Conservation (phyloP, 495 filamentous ascomycete genomes). For the Astrothelium macrocarpum region DNA sequence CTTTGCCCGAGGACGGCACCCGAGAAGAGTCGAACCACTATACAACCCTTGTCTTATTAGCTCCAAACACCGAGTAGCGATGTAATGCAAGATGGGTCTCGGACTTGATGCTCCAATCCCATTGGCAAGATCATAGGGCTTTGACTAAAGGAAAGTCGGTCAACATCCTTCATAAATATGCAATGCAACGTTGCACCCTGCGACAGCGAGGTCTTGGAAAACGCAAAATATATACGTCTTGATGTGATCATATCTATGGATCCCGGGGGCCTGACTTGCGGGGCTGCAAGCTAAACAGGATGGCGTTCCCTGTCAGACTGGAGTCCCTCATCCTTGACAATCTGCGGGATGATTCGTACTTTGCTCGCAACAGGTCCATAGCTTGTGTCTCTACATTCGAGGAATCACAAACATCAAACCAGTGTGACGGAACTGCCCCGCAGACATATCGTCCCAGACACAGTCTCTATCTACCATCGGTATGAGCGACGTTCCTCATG, state of each 20-base stretch:
- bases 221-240: neutral
- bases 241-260: conserved; percentile 1
- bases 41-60: neutral
- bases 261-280: neutral
- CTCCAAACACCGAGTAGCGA: neutral
- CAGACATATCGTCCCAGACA: neutral
- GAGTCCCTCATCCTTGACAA: neutral
- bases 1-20: neutral
- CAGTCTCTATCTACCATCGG: neutral
- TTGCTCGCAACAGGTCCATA: neutral
- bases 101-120: neutral
- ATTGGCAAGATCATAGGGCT: neutral
- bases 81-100: neutral
- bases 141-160: neutral
- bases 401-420: neutral
- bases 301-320: neutral
- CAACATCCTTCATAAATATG: conserved; percentile 1
- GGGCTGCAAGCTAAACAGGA: conserved; percentile 6
- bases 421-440: neutral
- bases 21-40: neutral
- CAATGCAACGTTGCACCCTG: conserved; percentile 4
- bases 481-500: neutral
- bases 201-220: neutral
- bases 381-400: neutral
- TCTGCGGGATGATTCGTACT: neutral